Conservation (phyloP, 2,329 filamentous ascomycete genomes). For the Pyrenochaeta sp. region DNA sequence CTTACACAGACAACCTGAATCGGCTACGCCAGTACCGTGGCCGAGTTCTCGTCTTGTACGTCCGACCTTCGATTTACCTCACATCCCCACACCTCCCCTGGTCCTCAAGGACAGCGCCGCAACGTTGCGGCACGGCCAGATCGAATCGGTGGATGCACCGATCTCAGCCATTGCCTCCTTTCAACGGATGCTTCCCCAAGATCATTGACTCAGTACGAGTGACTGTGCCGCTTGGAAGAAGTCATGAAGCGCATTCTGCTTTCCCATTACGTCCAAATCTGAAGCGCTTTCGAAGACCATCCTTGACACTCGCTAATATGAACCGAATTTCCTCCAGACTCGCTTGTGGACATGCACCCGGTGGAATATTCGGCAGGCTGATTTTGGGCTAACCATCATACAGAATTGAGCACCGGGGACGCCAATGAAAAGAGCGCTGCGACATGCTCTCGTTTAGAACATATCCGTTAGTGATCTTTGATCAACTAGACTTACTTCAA, state of each 20-base stretch:
- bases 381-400: background rate
- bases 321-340: background rate
- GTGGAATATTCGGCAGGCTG: background rate
- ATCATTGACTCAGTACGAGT: background rate
- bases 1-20: background rate
- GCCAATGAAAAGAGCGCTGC: background rate
- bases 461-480: too few species aligned
- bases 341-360: background rate
- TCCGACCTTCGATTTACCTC: background rate
- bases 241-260: background rate
- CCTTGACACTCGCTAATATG: background rate
- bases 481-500: too few species aligned
- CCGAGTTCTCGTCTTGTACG: background rate
- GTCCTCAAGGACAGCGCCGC: background rate
- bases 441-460: background rate
- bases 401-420: background rate
- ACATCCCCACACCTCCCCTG: background rate
- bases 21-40: background rate
- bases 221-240: background rate
- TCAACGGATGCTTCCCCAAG: background rate
- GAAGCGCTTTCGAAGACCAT: too few species aligned
- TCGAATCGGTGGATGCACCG: background rate
- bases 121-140: constrained; percentile 3
- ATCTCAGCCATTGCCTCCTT: background rate
- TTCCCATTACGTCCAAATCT: background rate